Base-by-base conservation (phyloP, 140 eudicot genomes). In the Ambrosia hybrid region DNA sequence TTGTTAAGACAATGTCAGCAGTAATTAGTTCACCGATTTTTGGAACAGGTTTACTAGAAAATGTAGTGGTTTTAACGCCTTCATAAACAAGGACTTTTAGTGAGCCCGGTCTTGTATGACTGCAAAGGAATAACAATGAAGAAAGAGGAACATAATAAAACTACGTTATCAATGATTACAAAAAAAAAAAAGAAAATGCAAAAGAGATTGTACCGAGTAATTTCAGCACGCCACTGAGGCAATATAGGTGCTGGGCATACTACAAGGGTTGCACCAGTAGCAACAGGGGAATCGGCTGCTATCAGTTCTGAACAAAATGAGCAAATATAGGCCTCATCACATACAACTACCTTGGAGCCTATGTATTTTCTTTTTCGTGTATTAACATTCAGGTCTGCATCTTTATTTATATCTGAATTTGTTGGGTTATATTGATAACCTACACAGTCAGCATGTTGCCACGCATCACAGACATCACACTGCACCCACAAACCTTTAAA, bases 401-500 rank as follows among this genome's bases (percentile, higher is more conserved):
- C 73, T 48, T 73, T 56, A 52, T 61, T 51, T 55, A 75, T 59
- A 21, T 52, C 76, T n/a, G 76, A 78, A 21, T 57, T 33, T 75
- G 62, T 85, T 68, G 34, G 67, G 70, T 73, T 67, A 53, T 63
- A 68, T 55, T 84, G 77, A 78, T 76, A 94, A 16, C 90, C 87
- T 57, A 94, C 99, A 86, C 99, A 94, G 46, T 88, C 96, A 73
- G 90, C 96, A 79, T 94, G 97, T 78, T 94, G 99, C 99, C 99
- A 90, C 21, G 99, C 97, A 76, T 94, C 99, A 85, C 99, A 94
- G 51, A 81, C 59, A 85, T 94, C 99, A 84, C 99, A 94, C 72
- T 94, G 97, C 57, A 94, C 97, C 99, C 97, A 94, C 68, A 90
- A 61, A 26, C 99, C 97, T 64, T 68, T 68, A 73, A 90, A 90